Evolutionary conservation across 768 basidiomycete genomes (phyloP), one percentile per base, ranked within the genome.

Genomic region (Polyporus arcularius): DNA sequence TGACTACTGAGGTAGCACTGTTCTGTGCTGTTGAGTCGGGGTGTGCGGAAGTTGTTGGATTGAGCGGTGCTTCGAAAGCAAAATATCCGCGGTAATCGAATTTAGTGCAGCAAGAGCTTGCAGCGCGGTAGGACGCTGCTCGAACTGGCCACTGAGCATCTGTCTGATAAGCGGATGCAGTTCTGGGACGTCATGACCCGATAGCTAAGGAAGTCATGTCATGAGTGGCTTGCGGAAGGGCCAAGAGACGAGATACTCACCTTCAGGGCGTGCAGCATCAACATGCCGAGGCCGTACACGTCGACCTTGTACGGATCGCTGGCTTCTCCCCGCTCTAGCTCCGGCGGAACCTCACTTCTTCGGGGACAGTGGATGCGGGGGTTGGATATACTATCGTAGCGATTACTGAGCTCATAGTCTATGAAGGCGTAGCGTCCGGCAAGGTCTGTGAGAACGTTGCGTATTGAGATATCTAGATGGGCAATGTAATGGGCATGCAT

Each of bases 391-490:
- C 71, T 72, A 50, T 81, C 76, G 68, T 85, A 85, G 48, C 78
- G 79, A 18, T 80, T 82, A 68, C 87, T 88, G 14, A 82, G 70
- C 70, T 91, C 89, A 64, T 83, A 91, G 70, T 92, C 90, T 61
- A 90, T 91, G 67, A 81, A 90, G 0, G 87, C 87, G 70, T 85
- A 91, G 51, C 76, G 81, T 11, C 86, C 85, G 42, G 79, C 70
- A 66, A 82, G 83, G 70, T 91, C 81, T 16, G 88, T 86, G 55
- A 92, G 73, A 53, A 91, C 74, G 68, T 92, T 92, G 61, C 80
- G 80, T 39, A 86, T 66, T 10, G 88, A 89, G 48, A 91, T 86
- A 68, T 92, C 90, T 43, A 91, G 76, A 70, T 92, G 89, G 6
- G 84, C 86, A 53, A 89, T 80, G 56, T 71, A 75, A 68, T 86